A percentile compares a stretch with the other conserved stretches of the same genome.
These are phyloP conservation scores for Trichoderma semiorbis DNA, from an alignment of 2,329 filamentous ascomycete species.

Conservation along the genomic window DNA sequence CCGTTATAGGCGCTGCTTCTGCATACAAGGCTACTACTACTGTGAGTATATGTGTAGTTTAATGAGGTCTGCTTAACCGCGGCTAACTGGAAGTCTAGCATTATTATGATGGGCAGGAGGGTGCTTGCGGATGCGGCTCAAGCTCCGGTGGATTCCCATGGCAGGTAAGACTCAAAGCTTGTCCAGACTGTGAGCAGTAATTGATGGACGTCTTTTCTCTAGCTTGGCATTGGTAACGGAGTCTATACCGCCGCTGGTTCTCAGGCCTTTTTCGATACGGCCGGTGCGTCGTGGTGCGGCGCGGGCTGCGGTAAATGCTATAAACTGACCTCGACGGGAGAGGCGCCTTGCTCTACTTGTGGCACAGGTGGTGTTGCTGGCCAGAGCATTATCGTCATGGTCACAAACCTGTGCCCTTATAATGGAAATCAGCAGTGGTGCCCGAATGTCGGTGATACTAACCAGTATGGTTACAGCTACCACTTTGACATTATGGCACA, in stretches of 20 bases:
- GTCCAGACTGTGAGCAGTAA: neutral
- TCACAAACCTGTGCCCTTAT: conserved; percentile 7
- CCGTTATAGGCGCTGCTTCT: neutral
- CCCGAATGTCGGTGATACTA: neutral
- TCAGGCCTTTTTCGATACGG: conserved; percentile 9
- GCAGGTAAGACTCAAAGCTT: neutral
- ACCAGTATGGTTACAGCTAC: conserved; percentile 12
- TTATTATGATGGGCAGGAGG: conserved; percentile 6
- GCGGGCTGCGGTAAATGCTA: conserved; percentile 12
- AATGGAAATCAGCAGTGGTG: conserved; percentile 11
- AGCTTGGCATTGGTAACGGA: conserved; percentile 2
- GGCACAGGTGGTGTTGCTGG: conserved; percentile 2
- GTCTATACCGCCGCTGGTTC: conserved; percentile 10
- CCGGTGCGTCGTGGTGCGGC: conserved; percentile 7
- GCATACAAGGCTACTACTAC: conserved; percentile 9
- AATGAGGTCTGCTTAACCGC: neutral
- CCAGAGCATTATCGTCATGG: conserved; percentile 13
- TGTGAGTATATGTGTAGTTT: neutral
- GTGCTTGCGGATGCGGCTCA: conserved; percentile 5
- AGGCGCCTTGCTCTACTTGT: conserved; percentile 3
- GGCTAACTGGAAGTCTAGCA: neutral
- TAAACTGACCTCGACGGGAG: neutral
- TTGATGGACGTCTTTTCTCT: neutral
- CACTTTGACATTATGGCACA: conserved; percentile 12
- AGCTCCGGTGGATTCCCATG: conserved; percentile 3